A percentile compares a stretch with the other conserved stretches of the same genome.
Conservation (phyloP, 345 rosid genomes). For the rapeseed (Brassica napus) region DNA sequence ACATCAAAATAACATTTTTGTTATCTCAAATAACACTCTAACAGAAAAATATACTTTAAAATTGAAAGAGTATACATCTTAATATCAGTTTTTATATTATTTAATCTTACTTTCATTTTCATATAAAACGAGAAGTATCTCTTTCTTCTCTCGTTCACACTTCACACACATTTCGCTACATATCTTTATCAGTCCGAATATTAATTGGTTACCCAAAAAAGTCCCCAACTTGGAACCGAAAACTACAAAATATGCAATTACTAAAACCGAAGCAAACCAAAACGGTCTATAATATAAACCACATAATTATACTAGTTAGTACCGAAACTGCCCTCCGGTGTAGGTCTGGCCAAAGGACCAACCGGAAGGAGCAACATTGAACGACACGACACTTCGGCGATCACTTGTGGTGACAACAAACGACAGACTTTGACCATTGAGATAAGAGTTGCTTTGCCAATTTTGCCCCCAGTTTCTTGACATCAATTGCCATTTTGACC, state of each 20-base stretch:
- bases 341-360: slow-evolving; percentile 87
- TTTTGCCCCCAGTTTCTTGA: slow-evolving; percentile 93
- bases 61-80: not conserved
- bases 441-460: slow-evolving; percentile 82
- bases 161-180: slow-evolving; percentile 12
- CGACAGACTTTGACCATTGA: slow-evolving; percentile 72
- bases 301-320: slow-evolving; percentile 14
- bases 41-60: no score
- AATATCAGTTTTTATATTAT: not conserved
- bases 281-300: not conserved
- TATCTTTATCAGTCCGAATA: slow-evolving; percentile 17
- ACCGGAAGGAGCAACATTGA: slow-evolving; percentile 61
- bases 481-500: slow-evolving; percentile 68
- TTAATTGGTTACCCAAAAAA: slow-evolving; percentile 31
- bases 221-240: slow-evolving; percentile 34
- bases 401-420: slow-evolving; percentile 67
- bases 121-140: not conserved
- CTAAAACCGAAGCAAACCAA: slow-evolving; percentile 1
- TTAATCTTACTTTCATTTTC: slow-evolving; percentile 5
- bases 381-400: slow-evolving; percentile 61
- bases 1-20: no score
- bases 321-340: slow-evolving; percentile 61
- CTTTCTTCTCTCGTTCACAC: not conserved
- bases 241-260: not conserved
- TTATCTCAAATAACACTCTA: no score